phyloP scores from a whole-genome alignment of 2,329 filamentous ascomycete genomes.

The Fusarium compactum region DNA sequence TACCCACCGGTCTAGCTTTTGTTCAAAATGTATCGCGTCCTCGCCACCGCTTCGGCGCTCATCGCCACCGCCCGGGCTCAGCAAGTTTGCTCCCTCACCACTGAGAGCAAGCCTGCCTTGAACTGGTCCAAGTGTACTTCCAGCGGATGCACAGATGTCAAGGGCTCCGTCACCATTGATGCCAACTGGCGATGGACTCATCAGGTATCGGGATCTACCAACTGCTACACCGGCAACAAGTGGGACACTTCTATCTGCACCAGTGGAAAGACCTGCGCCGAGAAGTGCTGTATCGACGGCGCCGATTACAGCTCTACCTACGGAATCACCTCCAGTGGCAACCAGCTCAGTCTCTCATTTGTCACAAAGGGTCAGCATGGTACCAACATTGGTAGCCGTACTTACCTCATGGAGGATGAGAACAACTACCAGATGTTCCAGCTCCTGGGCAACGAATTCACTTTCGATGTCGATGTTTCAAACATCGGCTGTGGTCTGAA shows the following conservation, averaged over 20 bases:
- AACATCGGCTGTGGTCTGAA: slow-evolving; percentile 77
- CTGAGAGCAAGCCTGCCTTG: slow-evolving; percentile 66
- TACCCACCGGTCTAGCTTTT: slow-evolving; percentile 23
- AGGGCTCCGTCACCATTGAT: slow-evolving; percentile 67
- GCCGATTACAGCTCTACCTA: slow-evolving; percentile 65
- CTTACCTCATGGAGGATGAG: slow-evolving; percentile 73
- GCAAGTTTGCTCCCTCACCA: slow-evolving; percentile 60
- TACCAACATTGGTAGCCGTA: slow-evolving; percentile 65
- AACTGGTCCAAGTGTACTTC: slow-evolving; percentile 66
- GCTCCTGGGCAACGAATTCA: slow-evolving; percentile 76
- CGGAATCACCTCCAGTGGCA: slow-evolving; percentile 65
- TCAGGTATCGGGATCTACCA: slow-evolving; percentile 58
- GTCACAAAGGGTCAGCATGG: slow-evolving; percentile 63
- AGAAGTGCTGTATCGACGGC: slow-evolving; percentile 65
- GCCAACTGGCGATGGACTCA: slow-evolving; percentile 74
- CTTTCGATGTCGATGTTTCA: slow-evolving; percentile 78
- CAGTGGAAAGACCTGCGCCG: slow-evolving; percentile 58
- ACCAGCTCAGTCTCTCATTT: slow-evolving; percentile 67
- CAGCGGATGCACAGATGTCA: slow-evolving; percentile 63
- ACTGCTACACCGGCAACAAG: slow-evolving; percentile 68
- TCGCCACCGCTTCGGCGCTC: slow-evolving; percentile 48
- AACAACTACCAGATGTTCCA: slow-evolving; percentile 74
- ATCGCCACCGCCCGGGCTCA: slow-evolving; percentile 56
- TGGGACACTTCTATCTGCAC: slow-evolving; percentile 59
- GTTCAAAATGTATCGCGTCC: slow-evolving; percentile 48